These are phyloP conservation scores for Pichia cephalocereana DNA, from an alignment of 805 yeast genomes.

Conservation along the genomic window DNA sequence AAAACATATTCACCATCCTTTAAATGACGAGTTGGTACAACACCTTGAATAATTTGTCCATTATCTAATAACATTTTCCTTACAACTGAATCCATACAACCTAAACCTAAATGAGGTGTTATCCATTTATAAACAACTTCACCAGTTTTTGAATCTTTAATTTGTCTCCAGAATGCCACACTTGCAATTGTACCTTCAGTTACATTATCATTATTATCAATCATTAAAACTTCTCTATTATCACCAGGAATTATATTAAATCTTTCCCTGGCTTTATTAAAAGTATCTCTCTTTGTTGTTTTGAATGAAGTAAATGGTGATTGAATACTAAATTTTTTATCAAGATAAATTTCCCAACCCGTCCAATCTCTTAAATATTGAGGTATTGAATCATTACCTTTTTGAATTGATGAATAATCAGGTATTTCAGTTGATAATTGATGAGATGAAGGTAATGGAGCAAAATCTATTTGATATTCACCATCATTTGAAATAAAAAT, in stretches of 20 bases:
- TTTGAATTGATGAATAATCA: slow-evolving; percentile 1
- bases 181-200: slow-evolving; percentile 82
- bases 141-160: slow-evolving; percentile 21
- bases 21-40: slow-evolving; percentile 36
- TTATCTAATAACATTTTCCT: slow-evolving; percentile 49
- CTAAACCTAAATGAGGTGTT: slow-evolving; percentile 71
- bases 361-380: slow-evolving; percentile 5
- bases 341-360: slow-evolving; percentile 57
- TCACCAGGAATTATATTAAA: slow-evolving; percentile 25
- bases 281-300: slow-evolving; percentile 64
- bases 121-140: slow-evolving; percentile 45
- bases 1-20: slow-evolving; percentile 59
- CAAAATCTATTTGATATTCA: slow-evolving; percentile 25
- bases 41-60: slow-evolving; percentile 14
- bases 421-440: slow-evolving; percentile 2
- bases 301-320: slow-evolving; percentile 83
- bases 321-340: slow-evolving; percentile 38
- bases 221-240: slow-evolving; percentile 55
- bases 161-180: slow-evolving; percentile 49
- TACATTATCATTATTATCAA: slow-evolving; percentile 49
- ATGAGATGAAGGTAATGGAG: slow-evolving; percentile 12
- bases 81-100: slow-evolving; percentile 80
- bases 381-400: background rate
- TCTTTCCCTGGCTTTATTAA: slow-evolving; percentile 52
- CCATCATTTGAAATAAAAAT: slow-evolving; percentile 29